Evolutionary conservation across 768 basidiomycete species (phyloP), one percentile per base, ranked within the genome.

Genomic region (Sarcodon aspratus): DNA sequence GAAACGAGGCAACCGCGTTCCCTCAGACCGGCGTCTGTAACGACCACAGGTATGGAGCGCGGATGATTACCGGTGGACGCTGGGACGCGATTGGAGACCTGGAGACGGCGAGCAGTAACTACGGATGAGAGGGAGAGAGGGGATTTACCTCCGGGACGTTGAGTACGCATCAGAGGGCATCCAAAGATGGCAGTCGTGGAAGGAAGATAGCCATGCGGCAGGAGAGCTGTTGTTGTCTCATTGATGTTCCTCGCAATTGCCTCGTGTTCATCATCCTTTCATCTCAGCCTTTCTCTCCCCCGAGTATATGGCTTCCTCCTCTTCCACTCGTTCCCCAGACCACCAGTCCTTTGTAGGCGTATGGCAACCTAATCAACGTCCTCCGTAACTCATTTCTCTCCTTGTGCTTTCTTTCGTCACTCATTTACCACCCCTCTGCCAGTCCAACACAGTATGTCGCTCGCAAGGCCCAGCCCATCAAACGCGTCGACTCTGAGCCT

Each of bases 401-500:
- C 45, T 6, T 45, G n/a, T 36, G 36, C 32, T 36, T 33, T 36
- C 51, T 27, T 27, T 27, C 21, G 21, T 27, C 21, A 27, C 21
- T 27, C 21, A 27, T 27, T 27, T 27, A 27, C 2, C 80, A 57
- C 80, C 73, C 61, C 74, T 76, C 56, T 62, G 64, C 55, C 52
- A 67, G 65, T 35, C 58, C 64, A 42, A 42, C 40, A 15, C 65
- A 66, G 51, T 68, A 68, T 53, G 60, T 64, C 44, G 65, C 64
- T 43, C 56, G 67, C 37, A 83, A 81, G 63, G 80, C 81, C 34
- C 69, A 86, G 50, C 83, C 85, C 47, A 88, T 88, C 65, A 88
- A 88, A 67, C 79, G 82, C 56, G 77, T 75, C 57, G 87, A 91
- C 61, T 88, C 85, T 10, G 86, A 89, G 57, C 83, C 86, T 47